Conservation (phyloP, 257 asterid genomes). For the Cordia subcordata region DNA sequence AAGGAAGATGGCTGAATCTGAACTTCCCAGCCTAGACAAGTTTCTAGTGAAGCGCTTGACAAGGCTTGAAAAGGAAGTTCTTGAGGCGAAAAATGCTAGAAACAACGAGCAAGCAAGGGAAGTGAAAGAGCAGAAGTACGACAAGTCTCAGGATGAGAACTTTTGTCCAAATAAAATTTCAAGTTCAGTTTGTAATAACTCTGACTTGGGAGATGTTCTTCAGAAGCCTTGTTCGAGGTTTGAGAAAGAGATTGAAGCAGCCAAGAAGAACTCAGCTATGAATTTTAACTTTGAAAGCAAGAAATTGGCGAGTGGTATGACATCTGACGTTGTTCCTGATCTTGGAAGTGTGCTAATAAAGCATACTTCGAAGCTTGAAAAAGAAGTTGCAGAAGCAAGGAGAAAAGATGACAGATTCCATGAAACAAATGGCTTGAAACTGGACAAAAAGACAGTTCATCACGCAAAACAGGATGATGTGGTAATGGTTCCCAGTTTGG, state of each 20-base stretch:
- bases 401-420: slow-evolving; percentile 10
- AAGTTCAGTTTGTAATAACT: slow-evolving; percentile 8
- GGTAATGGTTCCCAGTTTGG: slow-evolving; percentile 57
- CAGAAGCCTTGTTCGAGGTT: slow-evolving; percentile 14
- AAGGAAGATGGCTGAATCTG: slow-evolving; percentile 21
- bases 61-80: slow-evolving; percentile 85
- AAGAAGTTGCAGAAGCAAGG: slow-evolving; percentile 48
- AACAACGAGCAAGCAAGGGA: slow-evolving; percentile 30
- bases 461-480: slow-evolving; percentile 25
- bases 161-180: neutral
- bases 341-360: slow-evolving; percentile 44
- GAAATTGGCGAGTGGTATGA: neutral
- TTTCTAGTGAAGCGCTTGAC: slow-evolving; percentile 78
- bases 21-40: slow-evolving; percentile 76
- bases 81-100: slow-evolving; percentile 71
- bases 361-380: slow-evolving; percentile 68
- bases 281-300: neutral
- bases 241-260: slow-evolving; percentile 13
- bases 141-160: slow-evolving; percentile 15
- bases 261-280: slow-evolving; percentile 23
- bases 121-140: slow-evolving; percentile 20
- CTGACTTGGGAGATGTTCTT: slow-evolving; percentile 13
- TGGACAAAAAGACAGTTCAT: slow-evolving; percentile 4
- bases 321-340: slow-evolving; percentile 30
- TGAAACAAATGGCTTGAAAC: slow-evolving; percentile 22